Conservation (phyloP, 352 stramenopile species). For the Pythium sp. region DNA sequence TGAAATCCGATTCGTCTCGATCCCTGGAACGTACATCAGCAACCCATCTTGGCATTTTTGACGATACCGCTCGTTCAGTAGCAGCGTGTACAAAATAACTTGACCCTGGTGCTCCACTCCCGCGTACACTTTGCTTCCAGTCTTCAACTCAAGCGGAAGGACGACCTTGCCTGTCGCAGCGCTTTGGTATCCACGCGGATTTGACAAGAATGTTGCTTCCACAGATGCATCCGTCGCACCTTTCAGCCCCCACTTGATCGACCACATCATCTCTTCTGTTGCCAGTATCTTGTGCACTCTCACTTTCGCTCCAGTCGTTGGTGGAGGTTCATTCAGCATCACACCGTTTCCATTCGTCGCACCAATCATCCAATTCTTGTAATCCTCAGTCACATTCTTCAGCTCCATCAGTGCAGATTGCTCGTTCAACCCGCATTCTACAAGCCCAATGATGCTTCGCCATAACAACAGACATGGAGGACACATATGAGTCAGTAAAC, state of each 20-base stretch:
- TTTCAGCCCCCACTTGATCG: slow-evolving; percentile 81
- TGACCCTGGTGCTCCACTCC: slow-evolving; percentile 71
- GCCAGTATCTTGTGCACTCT: slow-evolving; percentile 49
- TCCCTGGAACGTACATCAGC: slow-evolving; percentile 68
- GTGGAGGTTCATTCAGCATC: slow-evolving; percentile 36
- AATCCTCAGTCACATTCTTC: slow-evolving; percentile 52
- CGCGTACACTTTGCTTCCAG: slow-evolving; percentile 65
- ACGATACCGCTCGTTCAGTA: slow-evolving; percentile 78
- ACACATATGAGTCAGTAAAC: slow-evolving; percentile 4
- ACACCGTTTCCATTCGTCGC: slow-evolving; percentile 8
- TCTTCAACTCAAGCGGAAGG: slow-evolving; percentile 88
- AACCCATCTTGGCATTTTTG: slow-evolving; percentile 57
- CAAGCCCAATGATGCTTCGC: slow-evolving; percentile 56
- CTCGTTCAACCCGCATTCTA: slow-evolving; percentile 66
- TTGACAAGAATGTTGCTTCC: slow-evolving; percentile 34
- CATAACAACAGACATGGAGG: background rate
- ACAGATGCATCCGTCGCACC: slow-evolving; percentile 73
- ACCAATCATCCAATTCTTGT: slow-evolving; percentile 41
- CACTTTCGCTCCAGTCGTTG: slow-evolving; percentile 25
- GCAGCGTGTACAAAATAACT: slow-evolving; percentile 88
- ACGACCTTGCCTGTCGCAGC: slow-evolving; percentile 24
- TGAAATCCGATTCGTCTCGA: slow-evolving; percentile 66
- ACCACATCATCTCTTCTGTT: slow-evolving; percentile 87
- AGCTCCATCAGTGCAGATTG: slow-evolving; percentile 56
- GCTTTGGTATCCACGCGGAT: background rate